Evolutionary conservation across 495 filamentous ascomycete species (phyloP).

Genomic region (Neurospora sublineolata): DNA sequence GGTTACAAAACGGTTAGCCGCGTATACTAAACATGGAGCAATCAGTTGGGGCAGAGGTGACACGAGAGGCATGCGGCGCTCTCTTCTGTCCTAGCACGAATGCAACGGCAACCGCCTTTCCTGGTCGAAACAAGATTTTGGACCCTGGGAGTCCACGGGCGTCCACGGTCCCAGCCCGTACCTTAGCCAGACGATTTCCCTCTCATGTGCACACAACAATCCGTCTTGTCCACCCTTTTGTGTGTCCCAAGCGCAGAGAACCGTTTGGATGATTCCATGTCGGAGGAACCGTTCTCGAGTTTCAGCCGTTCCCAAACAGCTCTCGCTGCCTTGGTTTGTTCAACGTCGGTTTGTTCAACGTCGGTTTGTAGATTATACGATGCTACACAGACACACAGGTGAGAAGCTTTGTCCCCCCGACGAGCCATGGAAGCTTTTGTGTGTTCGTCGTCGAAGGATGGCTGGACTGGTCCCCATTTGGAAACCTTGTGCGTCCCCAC

Average conservation of each 20-base stretch:
- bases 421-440: neutral
- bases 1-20: neutral
- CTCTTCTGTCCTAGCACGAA: constrained; percentile 6
- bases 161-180: neutral
- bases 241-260: neutral
- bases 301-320: neutral
- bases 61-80: constrained; percentile 2
- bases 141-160: neutral
- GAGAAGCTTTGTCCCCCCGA: neutral
- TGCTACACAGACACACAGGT: neutral
- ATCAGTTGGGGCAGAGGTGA: neutral
- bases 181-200: constrained; percentile 2
- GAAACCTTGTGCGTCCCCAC: neutral
- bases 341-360: neutral
- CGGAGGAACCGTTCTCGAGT: neutral
- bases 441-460: neutral
- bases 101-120: constrained; percentile 1
- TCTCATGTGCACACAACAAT: neutral
- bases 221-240: neutral
- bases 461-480: neutral
- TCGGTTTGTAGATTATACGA: neutral
- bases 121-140: constrained; percentile 2
- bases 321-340: neutral
- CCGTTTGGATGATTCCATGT: neutral
- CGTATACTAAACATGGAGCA: neutral